Conservation (phyloP, 768 basidiomycete genomes). For the Rossbeevera mucosa region DNA sequence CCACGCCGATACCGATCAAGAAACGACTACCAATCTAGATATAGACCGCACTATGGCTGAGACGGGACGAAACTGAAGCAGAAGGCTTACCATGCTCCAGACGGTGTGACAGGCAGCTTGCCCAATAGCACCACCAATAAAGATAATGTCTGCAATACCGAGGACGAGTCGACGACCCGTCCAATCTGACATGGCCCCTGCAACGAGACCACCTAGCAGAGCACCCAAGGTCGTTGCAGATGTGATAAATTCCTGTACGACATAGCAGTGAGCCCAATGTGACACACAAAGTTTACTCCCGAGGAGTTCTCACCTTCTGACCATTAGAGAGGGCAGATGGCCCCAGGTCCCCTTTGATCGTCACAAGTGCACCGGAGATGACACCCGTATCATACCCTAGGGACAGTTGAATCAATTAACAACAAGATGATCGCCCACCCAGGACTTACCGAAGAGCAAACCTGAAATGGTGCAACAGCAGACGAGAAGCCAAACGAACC, state of each 20-base stretch:
- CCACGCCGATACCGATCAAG: conserved; percentile 70
- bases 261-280: background rate
- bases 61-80: background rate
- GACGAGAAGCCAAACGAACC: conserved; percentile 78
- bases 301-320: conserved; percentile 47
- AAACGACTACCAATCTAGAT: conserved; percentile 67
- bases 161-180: conserved; percentile 64
- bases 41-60: background rate
- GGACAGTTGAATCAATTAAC: background rate
- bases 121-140: conserved; percentile 67
- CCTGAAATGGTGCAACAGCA: conserved; percentile 72
- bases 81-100: conserved; percentile 54
- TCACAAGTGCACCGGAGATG: conserved; percentile 76
- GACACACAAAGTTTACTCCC: background rate
- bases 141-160: conserved; percentile 63
- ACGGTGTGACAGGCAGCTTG: conserved; percentile 70
- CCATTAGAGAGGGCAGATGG: conserved; percentile 49
- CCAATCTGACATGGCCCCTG: conserved; percentile 50
- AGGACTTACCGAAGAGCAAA: conserved; percentile 60
- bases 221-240: conserved; percentile 77
- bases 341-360: conserved; percentile 64
- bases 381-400: conserved; percentile 79
- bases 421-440: background rate
- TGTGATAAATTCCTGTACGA: conserved; percentile 67
- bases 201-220: conserved; percentile 65